Evolutionary conservation across 179 eudicot genomes (phyloP).

Genomic region (Beta macrorhiza): DNA sequence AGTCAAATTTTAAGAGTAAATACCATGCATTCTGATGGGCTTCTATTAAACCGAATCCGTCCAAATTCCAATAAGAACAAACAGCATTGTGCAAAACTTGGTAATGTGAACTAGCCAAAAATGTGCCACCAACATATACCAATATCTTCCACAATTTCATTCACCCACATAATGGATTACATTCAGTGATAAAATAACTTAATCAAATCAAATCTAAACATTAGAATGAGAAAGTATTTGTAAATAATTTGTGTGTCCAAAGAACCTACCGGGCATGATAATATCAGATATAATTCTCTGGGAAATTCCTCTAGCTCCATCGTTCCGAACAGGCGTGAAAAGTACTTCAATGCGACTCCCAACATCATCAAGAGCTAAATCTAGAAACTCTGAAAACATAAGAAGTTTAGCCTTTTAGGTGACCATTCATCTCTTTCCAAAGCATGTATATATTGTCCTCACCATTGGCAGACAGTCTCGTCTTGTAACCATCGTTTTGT

Average conservation of each 20-base stretch:
- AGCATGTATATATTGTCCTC: slow-evolving; percentile 16
- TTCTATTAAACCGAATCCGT: background rate
- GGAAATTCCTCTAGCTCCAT: slow-evolving; percentile 61
- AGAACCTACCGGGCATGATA: slow-evolving; percentile 68
- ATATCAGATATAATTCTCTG: slow-evolving; percentile 51
- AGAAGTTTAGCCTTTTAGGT: slow-evolving; percentile 4
- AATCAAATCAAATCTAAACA: too few species aligned
- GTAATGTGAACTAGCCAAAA: background rate
- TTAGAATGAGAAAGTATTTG: background rate
- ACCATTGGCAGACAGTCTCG: slow-evolving; percentile 66
- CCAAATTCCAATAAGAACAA: background rate
- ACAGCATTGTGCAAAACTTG: background rate
- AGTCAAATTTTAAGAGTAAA: background rate
- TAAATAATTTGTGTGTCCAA: slow-evolving; percentile 8
- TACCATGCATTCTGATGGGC: background rate
- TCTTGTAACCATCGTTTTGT: slow-evolving; percentile 52
- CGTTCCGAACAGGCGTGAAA: slow-evolving; percentile 83
- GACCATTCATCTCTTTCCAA: slow-evolving; percentile 15
- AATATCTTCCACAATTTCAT: background rate
- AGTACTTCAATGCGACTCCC: slow-evolving; percentile 62
- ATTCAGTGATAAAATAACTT: background rate
- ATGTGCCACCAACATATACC: background rate
- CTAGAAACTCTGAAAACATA: slow-evolving; percentile 56
- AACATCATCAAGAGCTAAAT: slow-evolving; percentile 72
- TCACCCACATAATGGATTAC: background rate